These are phyloP conservation scores for Isatis tinctoria DNA, from an alignment of 345 rosid genomes.

Conservation along the genomic window DNA sequence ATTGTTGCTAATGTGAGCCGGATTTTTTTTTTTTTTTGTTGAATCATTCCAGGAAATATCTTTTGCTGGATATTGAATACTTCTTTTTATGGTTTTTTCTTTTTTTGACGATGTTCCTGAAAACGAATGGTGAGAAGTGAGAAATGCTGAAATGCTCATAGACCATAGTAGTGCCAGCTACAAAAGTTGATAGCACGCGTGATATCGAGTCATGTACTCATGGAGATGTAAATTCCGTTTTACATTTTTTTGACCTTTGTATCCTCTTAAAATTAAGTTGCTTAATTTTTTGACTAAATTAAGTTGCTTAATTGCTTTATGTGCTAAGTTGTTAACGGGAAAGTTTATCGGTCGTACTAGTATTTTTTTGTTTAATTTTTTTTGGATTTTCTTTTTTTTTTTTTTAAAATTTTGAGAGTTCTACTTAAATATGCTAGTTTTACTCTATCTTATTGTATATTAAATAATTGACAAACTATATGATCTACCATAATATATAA, in stretches of 20 bases:
- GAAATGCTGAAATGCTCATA: background rate
- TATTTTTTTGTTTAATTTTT: too few species aligned
- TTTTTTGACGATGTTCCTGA: background rate
- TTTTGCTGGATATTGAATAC: background rate
- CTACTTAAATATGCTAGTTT: too few species aligned
- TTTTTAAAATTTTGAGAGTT: too few species aligned
- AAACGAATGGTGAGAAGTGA: background rate
- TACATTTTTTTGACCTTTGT: background rate
- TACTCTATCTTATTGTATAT: too few species aligned
- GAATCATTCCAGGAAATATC: too few species aligned
- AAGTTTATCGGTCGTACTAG: too few species aligned
- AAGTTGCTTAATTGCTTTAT: background rate
- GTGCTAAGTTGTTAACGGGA: too few species aligned
- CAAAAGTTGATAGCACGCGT: slow-evolving; percentile 9
- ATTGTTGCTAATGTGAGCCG: background rate
- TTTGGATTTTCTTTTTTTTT: too few species aligned
- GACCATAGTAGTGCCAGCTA: background rate
- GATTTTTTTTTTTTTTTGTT: too few species aligned
- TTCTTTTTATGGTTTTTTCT: background rate
- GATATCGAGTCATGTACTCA: background rate
- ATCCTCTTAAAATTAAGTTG: background rate
- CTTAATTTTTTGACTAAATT: background rate
- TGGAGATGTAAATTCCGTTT: background rate
- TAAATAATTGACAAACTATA: too few species aligned
- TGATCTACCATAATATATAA: too few species aligned